Conservation (phyloP, 345 rosid genomes). For the Capsella bursapastoris region DNA sequence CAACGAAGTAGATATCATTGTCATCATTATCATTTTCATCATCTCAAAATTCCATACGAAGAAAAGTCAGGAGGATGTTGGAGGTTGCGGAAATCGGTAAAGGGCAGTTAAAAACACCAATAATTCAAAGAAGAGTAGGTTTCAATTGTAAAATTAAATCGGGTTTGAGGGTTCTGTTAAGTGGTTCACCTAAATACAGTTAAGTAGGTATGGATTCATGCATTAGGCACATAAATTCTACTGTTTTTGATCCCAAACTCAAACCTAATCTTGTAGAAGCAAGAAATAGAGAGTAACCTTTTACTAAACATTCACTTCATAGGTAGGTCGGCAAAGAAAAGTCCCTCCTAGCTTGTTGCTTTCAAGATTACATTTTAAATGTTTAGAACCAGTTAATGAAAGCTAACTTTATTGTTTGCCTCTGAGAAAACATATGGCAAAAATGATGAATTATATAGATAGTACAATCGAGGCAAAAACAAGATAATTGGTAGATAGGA, state of each 20-base stretch:
- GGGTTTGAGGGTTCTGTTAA: conserved; percentile 17
- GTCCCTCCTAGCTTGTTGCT: background rate
- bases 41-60: background rate
- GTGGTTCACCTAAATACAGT: conserved; percentile 40
- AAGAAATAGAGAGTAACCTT: conserved; percentile 12
- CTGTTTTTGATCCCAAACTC: conserved; percentile 18
- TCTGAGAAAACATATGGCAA: conserved; percentile 13
- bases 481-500: background rate
- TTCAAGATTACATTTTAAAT: conserved; percentile 9
- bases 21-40: conserved; percentile 13
- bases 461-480: conserved; percentile 1
- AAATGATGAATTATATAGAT: background rate
- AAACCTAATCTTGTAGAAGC: conserved; percentile 25
- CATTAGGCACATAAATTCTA: conserved; percentile 20
- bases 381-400: conserved; percentile 2
- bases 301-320: conserved; percentile 10
- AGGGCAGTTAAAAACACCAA: conserved; percentile 25
- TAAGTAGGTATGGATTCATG: conserved; percentile 7
- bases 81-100: conserved; percentile 30
- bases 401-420: conserved; percentile 7
- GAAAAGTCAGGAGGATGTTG: conserved; percentile 10
- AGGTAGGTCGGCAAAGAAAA: conserved; percentile 7
- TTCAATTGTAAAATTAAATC: background rate
- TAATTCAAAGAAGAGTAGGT: conserved; percentile 35
- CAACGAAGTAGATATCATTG: conserved; percentile 34